Base-by-base conservation (phyloP, 2,329 filamentous ascomycete genomes). In the Tolypocladium inflatum region DNA sequence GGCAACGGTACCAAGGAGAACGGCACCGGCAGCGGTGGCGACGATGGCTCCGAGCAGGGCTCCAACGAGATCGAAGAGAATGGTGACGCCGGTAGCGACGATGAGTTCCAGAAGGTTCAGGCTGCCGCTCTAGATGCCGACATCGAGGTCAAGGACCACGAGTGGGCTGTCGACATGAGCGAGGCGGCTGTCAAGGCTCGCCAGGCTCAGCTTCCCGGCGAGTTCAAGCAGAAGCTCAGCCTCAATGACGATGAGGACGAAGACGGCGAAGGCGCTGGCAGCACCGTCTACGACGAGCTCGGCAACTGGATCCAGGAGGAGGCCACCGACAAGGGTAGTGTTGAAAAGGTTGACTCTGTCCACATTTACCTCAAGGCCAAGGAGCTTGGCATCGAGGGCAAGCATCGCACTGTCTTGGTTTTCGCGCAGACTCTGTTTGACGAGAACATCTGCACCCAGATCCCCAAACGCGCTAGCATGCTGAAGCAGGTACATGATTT, bases 81-180 rank as follows among this genome's bases (percentile, higher is more conserved):
- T 52, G 76, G 83, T 62, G 89, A 89, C 61, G 89, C 85, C 63
- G 87, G 83, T 63, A 96, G 91, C 70, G 93, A 97, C 70, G 92
- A 97, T 71, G 94, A 97, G 75, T 87, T 96, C 68, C 89, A 90
- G 72, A 87, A 88, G 69, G 87, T 97, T 68, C 89, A 89, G 67
- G 82, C 82, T 52, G 79, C 78, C 63, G 77, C 79, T 55, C 72
- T 75, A 60, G 73, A 76, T 41, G 72, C 74, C 58, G 80, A 84
- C 57, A 74, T 77, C 57, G 84, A 88, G 67, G 81, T 84, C 68
- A 90, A 92, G 74, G 90, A 97, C 64, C 87, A 96, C 62, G 85
- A 96, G 65, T 99, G 94, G 94, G 90, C 92, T 62, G 90, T 97
- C 60, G 94, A 99, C 73, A 94, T 95, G 79, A 97, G 92, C 63